Evolutionary conservation across 768 basidiomycete genomes (phyloP).

Genomic region (Agaricus blazei): DNA sequence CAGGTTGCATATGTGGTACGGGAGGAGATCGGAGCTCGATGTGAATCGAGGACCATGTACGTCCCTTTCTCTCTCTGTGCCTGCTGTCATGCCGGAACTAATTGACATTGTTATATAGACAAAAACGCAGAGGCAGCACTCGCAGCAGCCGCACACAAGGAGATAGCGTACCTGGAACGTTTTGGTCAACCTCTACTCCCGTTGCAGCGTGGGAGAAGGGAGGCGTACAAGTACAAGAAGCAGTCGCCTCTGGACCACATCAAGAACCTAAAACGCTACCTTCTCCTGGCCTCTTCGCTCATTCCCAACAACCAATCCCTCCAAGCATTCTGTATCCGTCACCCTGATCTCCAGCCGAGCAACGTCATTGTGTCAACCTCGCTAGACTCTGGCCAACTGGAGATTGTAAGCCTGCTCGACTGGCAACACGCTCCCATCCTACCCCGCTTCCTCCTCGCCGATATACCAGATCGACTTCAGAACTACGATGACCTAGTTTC

Average conservation of each 20-base stretch:
- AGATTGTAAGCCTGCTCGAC: slow-evolving; percentile 42
- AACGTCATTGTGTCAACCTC: slow-evolving; percentile 46
- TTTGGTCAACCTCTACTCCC: slow-evolving; percentile 23
- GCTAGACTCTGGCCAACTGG: slow-evolving; percentile 30
- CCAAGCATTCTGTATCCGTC: slow-evolving; percentile 43
- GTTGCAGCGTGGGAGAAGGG: too few relatives aligned
- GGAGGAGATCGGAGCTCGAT: slow-evolving; percentile 44
- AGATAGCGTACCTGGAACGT: slow-evolving; percentile 38
- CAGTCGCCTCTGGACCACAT: slow-evolving; percentile 26
- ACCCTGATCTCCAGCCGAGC: slow-evolving; percentile 45
- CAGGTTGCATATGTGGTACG: slow-evolving; percentile 39
- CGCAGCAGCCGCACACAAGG: slow-evolving; percentile 36
- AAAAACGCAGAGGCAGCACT: slow-evolving; percentile 37
- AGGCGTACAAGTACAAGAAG: too few relatives aligned
- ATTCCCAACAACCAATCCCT: slow-evolving; percentile 33
- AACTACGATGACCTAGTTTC: slow-evolving; percentile 41
- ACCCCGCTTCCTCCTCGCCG: slow-evolving; percentile 44
- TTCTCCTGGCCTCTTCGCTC: slow-evolving; percentile 42
- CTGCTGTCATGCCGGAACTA: slow-evolving; percentile 19
- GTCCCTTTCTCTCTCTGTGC: slow-evolving; percentile 24
- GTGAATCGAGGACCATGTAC: slow-evolving; percentile 49
- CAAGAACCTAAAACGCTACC: slow-evolving; percentile 45
- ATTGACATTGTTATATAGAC: slow-evolving; percentile 30
- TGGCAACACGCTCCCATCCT: slow-evolving; percentile 55
- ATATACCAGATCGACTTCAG: slow-evolving; percentile 38